Evolutionary conservation across 495 filamentous ascomycete species (phyloP), one percentile per base, ranked within the genome.

Genomic region (Penicillium paradoxum): DNA sequence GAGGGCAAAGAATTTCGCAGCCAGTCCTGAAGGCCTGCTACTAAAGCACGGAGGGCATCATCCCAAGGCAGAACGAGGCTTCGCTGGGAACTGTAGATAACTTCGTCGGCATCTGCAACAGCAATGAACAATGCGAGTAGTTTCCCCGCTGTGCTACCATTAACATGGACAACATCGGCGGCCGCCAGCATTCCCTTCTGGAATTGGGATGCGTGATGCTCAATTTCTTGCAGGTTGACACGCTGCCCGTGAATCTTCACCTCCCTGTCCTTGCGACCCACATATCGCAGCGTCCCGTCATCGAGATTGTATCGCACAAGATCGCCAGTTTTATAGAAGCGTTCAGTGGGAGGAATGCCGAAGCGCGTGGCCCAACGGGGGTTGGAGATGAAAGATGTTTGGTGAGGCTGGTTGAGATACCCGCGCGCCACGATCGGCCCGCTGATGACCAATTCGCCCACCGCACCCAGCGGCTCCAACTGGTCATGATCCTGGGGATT

Each of bases 371-470:
- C 15, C 32, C 30, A 54, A n/a, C 21, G 33, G 19, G 51, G 43
- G 19, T 30, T 30, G 9, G 32, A 25, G 32, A 54, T 33, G 19
- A 54, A 54, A 2, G 32, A 27, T 14, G 17, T 47, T 11, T 41
- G 33, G 13, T 21, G 25, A 8, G 41, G 42, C 13, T 47, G 22
- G 7, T 54, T 39, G 9, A 47, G 22, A 25, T 54, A 54, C 6
- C 51, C 51, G 11, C 33, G 34, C 3, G 42, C 51, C 14, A 54
- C n/a, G n/a, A 60, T 53, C 47, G 63, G 54, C 39, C 54, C 51
- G 59, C 56, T 38, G 43, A 65, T 43, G 21, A 78, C 24, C 4
- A 79, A 56, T 60, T 79, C 77, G n/a, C 77, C 77, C 4, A 73
- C 58, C 1, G 65, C 69, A 4, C 74, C 74, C 19, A 62, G 21